These are phyloP conservation scores for Angomonas desouzai DNA, from an alignment of 208 protist genomes.

Conservation along the genomic window DNA sequence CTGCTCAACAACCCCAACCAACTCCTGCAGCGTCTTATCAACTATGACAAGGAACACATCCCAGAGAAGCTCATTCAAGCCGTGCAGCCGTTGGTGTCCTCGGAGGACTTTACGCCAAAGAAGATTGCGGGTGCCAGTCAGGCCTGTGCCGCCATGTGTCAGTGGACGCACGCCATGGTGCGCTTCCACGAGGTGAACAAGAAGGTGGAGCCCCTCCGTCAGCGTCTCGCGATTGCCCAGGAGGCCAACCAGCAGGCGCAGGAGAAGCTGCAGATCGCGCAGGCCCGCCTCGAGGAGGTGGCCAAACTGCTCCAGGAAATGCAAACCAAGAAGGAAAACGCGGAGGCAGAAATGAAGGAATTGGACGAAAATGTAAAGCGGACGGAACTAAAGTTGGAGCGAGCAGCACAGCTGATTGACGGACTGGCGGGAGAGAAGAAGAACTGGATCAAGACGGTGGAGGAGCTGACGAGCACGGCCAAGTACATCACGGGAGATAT, in stretches of 20 bases:
- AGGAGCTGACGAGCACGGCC: conserved; percentile 78
- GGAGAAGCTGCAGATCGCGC: conserved; percentile 86
- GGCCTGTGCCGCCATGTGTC: conserved; percentile 97
- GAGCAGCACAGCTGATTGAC: conserved; percentile 95
- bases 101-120: conserved; percentile 94
- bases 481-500: conserved; percentile 95
- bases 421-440: conserved; percentile 96
- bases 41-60: conserved; percentile 97
- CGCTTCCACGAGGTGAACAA: conserved; percentile 96
- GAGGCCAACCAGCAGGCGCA: conserved; percentile 90
- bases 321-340: conserved; percentile 88
- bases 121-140: conserved; percentile 94
- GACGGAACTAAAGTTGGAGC: conserved; percentile 93
- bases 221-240: conserved; percentile 88
- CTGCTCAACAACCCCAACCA: conserved; percentile 89
- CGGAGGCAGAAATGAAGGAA: conserved; percentile 93
- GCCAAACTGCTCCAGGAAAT: conserved; percentile 91
- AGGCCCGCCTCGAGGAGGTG: conserved; percentile 89
- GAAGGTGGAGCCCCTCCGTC: conserved; percentile 92
- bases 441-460: conserved; percentile 90
- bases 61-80: conserved; percentile 93
- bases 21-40: conserved; percentile 92
- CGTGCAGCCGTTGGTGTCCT: conserved; percentile 91
- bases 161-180: conserved; percentile 98
- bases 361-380: conserved; percentile 90